Conservation (phyloP, 1,284 basidiomycete genomes). For the Hortiboletus rubellus region DNA sequence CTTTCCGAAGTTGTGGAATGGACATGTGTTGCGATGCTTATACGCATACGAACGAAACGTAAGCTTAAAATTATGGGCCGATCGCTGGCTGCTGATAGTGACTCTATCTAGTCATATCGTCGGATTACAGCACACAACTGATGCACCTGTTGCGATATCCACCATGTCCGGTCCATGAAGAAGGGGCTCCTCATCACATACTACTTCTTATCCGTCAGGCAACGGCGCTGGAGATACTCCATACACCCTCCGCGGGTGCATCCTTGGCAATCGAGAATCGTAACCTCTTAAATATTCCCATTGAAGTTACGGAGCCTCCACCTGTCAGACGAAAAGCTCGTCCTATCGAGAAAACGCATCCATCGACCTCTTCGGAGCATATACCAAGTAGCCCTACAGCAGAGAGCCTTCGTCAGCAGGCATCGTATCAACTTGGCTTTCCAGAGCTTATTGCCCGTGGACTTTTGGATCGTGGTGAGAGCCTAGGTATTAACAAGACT, state of each 20-base stretch:
- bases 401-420: constrained; percentile 44
- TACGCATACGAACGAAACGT: constrained; percentile 87
- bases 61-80: constrained; percentile 31
- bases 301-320: constrained; percentile 59
- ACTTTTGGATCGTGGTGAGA: constrained; percentile 73
- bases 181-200: constrained; percentile 51
- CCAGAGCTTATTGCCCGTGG: constrained; percentile 73
- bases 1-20: constrained; percentile 73
- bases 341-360: constrained; percentile 31
- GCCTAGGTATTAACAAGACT: constrained; percentile 76
- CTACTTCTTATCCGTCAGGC: constrained; percentile 82
- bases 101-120: constrained; percentile 64
- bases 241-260: constrained; percentile 70
- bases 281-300: constrained; percentile 69
- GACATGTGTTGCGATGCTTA: constrained; percentile 89
- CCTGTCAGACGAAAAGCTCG: constrained; percentile 41
- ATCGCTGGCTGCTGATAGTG: constrained; percentile 13
- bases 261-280: constrained; percentile 79
- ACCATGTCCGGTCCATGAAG: constrained; percentile 39
- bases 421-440: constrained; percentile 49
- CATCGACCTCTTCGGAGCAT: constrained; percentile 24
- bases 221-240: constrained; percentile 70
- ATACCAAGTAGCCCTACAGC: constrained; percentile 12
- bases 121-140: constrained; percentile 83
- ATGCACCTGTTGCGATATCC: constrained; percentile 86